phyloP scores from a whole-genome alignment of 116 monocot genomes.

The Cymodocea nodosa region DNA sequence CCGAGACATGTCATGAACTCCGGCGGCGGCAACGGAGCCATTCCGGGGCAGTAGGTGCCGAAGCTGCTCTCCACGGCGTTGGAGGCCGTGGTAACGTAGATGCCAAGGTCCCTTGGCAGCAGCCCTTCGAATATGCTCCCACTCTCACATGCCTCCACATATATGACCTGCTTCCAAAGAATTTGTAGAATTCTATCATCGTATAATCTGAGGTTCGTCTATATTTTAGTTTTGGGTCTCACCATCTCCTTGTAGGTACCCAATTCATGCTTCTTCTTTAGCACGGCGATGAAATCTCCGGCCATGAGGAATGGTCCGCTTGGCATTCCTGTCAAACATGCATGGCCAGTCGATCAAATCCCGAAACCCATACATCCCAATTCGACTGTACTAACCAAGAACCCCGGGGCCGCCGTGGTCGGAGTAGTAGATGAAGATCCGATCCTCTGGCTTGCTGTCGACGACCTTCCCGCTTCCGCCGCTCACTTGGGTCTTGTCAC shows the following conservation, averaged over 20 bases:
- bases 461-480: slow-evolving; percentile 91
- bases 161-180: slow-evolving; percentile 36
- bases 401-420: slow-evolving; percentile 95
- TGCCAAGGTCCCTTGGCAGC: slow-evolving; percentile 47
- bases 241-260: slow-evolving; percentile 80
- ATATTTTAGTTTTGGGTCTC: too few species aligned
- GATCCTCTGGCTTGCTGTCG: slow-evolving; percentile 65
- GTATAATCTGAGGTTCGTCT: too few species aligned
- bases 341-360: too few species aligned
- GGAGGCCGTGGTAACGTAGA: slow-evolving; percentile 78
- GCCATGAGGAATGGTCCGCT: slow-evolving; percentile 57
- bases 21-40: slow-evolving; percentile 41
- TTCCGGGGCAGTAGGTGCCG: slow-evolving; percentile 74
- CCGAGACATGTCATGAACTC: slow-evolving; percentile 64
- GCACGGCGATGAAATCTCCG: slow-evolving; percentile 50
- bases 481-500: slow-evolving; percentile 41
- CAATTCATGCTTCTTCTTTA: slow-evolving; percentile 60
- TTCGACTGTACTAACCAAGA: slow-evolving; percentile 32
- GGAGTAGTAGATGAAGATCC: slow-evolving; percentile 78
- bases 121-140: slow-evolving; percentile 84
- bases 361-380: neutral
- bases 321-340: slow-evolving; percentile 62
- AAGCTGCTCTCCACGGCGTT: slow-evolving; percentile 76
- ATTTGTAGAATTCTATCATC: neutral
- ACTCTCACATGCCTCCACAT: slow-evolving; percentile 82